phyloP scores from a whole-genome alignment of 257 asterid genomes.

The Solanum piurae region DNA sequence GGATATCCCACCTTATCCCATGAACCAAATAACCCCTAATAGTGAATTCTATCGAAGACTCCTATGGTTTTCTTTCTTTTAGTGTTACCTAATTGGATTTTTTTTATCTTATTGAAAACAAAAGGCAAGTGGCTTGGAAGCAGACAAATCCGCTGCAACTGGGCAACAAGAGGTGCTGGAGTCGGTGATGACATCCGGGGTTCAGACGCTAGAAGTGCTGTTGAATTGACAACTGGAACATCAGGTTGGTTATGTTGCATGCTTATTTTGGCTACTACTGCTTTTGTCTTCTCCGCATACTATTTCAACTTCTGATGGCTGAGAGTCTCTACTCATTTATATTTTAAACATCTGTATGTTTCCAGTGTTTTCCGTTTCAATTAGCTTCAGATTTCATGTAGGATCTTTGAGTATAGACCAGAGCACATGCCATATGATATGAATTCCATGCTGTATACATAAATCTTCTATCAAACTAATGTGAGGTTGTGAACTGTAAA shows the following conservation, averaged over 20 bases:
- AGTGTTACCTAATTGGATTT: not conserved
- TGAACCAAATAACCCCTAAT: not conserved
- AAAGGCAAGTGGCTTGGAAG: constrained; percentile 88
- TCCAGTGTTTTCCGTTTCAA: not conserved
- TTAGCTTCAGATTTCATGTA: not conserved
- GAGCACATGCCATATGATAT: not conserved
- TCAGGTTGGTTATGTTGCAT: constrained; percentile 33
- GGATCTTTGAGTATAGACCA: not conserved
- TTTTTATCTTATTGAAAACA: not conserved
- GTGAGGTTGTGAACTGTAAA: not conserved
- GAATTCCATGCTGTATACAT: not conserved
- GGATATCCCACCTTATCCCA: not conserved
- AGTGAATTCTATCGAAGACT: not conserved
- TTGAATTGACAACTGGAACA: constrained; percentile 52
- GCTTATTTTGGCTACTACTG: not conserved
- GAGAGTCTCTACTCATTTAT: not conserved
- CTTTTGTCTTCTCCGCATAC: not conserved
- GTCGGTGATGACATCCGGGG: constrained; percentile 41
- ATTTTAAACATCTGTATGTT: not conserved
- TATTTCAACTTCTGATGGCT: not conserved
- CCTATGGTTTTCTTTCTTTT: not conserved
- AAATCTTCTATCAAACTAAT: not conserved
- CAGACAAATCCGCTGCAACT: constrained; percentile 89
- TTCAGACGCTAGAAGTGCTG: constrained; percentile 43
- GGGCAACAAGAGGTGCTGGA: constrained; percentile 87